These are phyloP conservation scores for Ustilago shanxiensis DNA, from an alignment of 1,284 basidiomycete genomes.

Conservation along the genomic window DNA sequence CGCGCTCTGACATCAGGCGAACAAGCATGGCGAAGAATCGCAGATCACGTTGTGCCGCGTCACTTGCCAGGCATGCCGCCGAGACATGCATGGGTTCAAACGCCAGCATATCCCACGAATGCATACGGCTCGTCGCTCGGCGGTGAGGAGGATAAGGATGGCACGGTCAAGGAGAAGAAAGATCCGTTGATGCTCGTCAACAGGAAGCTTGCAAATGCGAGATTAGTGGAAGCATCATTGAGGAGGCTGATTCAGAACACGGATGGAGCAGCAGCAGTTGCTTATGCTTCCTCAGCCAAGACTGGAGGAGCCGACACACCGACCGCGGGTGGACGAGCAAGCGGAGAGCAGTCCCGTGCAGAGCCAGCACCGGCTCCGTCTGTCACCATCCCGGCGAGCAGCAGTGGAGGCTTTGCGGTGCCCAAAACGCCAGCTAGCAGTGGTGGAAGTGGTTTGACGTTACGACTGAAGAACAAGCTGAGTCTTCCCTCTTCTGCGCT, in stretches of 20 bases:
- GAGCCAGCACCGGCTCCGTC: background rate
- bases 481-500: conserved; percentile 23
- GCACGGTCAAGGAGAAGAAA: conserved; percentile 15
- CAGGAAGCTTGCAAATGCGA: conserved; percentile 59
- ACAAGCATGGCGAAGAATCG: conserved; percentile 49
- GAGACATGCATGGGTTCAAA: conserved; percentile 60
- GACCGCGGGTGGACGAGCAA: background rate
- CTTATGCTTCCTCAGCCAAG: conserved; percentile 23
- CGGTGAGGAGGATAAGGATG: conserved; percentile 16
- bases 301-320: background rate
- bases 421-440: conserved; percentile 36
- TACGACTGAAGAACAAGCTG: conserved; percentile 44
- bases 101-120: conserved; percentile 56
- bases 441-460: conserved; percentile 27
- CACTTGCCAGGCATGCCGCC: conserved; percentile 59
- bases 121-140: conserved; percentile 31
- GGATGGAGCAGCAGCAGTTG: conserved; percentile 49
- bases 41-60: conserved; percentile 54
- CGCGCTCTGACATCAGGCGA: conserved; percentile 44
- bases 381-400: background rate
- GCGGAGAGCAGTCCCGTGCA: background rate
- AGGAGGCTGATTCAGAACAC: conserved; percentile 57
- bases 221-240: conserved; percentile 59
- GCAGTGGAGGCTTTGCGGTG: conserved; percentile 22
- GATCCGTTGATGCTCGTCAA: conserved; percentile 57